Evolutionary conservation across 2,329 filamentous ascomycete species (phyloP).

Genomic region (Trichoderma aggressivum): DNA sequence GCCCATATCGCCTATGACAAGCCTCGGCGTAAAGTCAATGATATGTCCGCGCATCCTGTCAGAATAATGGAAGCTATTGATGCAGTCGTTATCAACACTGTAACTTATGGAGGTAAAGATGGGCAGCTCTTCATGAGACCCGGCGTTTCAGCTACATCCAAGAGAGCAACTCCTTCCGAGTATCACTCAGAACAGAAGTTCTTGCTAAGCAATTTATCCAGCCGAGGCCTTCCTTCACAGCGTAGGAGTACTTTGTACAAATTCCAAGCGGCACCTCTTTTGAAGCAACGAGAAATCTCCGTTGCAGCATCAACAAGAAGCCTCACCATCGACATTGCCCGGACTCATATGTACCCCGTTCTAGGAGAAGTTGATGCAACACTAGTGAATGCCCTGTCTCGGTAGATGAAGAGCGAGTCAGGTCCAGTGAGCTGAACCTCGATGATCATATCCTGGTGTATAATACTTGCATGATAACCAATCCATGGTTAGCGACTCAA

Average conservation of each 20-base stretch:
- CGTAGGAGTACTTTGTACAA: not conserved
- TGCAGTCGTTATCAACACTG: not conserved
- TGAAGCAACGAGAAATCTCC: not conserved
- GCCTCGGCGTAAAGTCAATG: not conserved
- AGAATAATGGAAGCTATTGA: not conserved
- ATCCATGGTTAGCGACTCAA: not conserved
- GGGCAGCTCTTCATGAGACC: not conserved
- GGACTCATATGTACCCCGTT: not conserved
- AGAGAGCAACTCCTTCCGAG: not conserved
- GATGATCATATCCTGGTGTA: not conserved
- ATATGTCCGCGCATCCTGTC: not conserved
- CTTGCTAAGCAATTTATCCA: not conserved
- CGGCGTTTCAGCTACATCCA: not conserved
- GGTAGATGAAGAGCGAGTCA: not conserved
- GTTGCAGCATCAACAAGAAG: not conserved
- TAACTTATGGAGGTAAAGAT: not conserved
- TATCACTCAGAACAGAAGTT: not conserved
- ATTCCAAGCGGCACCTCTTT: not conserved
- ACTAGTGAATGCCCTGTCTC: not conserved
- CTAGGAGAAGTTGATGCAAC: not conserved
- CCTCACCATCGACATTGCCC: not conserved
- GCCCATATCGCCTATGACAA: not conserved
- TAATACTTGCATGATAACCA: not conserved
- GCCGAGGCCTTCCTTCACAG: not conserved
- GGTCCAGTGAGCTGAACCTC: not conserved